Evolutionary conservation across 306 rosid genomes (phyloP).

Genomic region (Sindora glabra): DNA sequence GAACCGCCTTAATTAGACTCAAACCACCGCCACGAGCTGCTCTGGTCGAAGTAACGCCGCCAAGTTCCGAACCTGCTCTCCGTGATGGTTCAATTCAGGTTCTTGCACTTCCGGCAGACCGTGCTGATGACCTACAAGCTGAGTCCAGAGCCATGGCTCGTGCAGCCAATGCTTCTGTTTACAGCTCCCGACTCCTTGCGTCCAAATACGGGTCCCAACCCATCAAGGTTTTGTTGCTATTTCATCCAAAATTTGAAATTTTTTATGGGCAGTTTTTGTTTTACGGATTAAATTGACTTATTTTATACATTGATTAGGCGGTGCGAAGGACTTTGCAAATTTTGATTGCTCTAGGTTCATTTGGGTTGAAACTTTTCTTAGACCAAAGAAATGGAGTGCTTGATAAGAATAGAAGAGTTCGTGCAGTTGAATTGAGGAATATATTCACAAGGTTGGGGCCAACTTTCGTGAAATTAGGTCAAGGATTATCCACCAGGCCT

Average conservation of each 20-base stretch:
- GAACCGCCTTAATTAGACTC: conserved; percentile 1
- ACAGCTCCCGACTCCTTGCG: conserved; percentile 50
- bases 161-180: conserved; percentile 52
- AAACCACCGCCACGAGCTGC: conserved; percentile 36
- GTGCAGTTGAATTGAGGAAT: conserved; percentile 64
- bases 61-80: conserved; percentile 18
- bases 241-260: background rate
- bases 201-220: conserved; percentile 45
- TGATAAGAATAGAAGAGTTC: conserved; percentile 50
- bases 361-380: conserved; percentile 45
- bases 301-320: conserved; percentile 28
- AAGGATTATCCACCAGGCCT: conserved; percentile 90
- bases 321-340: conserved; percentile 64
- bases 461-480: conserved; percentile 93
- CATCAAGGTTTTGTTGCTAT: conserved; percentile 44
- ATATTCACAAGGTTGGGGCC: conserved; percentile 80
- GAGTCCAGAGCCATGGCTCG: conserved; percentile 75
- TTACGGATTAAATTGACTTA: conserved; percentile 6
- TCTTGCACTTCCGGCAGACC: conserved; percentile 23
- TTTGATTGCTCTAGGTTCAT: conserved; percentile 43
- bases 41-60: conserved; percentile 39
- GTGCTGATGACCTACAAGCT: conserved; percentile 63
- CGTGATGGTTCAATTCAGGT: conserved; percentile 23
- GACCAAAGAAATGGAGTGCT: conserved; percentile 60
- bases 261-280: background rate